Evolutionary conservation across 2,329 filamentous ascomycete species (phyloP).

Genomic region (Chaetomium globosum): DNA sequence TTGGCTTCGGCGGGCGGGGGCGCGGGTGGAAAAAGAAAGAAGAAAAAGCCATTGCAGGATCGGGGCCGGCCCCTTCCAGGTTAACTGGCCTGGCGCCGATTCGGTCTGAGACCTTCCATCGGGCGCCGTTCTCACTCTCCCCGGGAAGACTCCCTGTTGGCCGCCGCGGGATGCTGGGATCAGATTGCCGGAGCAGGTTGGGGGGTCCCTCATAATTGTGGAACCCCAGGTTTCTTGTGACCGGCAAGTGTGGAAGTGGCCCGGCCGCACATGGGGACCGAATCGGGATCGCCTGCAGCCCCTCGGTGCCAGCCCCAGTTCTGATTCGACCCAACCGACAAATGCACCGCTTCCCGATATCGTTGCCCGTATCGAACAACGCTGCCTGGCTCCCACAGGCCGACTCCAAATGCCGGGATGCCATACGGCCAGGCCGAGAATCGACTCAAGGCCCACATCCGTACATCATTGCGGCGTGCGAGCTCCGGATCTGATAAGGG

Average conservation of each 20-base stretch:
- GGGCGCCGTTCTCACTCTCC: neutral
- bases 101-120: constrained; percentile 1
- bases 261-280: constrained; percentile 23
- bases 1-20: neutral
- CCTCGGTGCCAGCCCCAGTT: constrained; percentile 20
- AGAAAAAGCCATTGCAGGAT: neutral
- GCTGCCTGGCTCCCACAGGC: neutral
- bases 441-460: constrained; percentile 3
- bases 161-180: constrained; percentile 15
- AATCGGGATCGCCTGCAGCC: constrained; percentile 31
- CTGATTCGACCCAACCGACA: constrained; percentile 23
- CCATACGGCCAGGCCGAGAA: neutral
- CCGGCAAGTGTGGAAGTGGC: constrained; percentile 5
- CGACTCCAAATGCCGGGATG: constrained; percentile 6
- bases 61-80: neutral
- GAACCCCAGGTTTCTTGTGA: constrained; percentile 8
- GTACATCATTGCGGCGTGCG: constrained; percentile 11
- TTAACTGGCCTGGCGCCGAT: neutral
- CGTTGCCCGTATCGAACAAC: neutral
- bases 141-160: constrained; percentile 23
- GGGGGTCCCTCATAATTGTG: constrained; percentile 4
- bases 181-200: constrained; percentile 22
- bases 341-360: neutral
- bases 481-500: constrained; percentile 26
- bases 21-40: constrained; percentile 11